Base-by-base conservation (phyloP, 805 yeast genomes). In the Yarrowia sp. region DNA sequence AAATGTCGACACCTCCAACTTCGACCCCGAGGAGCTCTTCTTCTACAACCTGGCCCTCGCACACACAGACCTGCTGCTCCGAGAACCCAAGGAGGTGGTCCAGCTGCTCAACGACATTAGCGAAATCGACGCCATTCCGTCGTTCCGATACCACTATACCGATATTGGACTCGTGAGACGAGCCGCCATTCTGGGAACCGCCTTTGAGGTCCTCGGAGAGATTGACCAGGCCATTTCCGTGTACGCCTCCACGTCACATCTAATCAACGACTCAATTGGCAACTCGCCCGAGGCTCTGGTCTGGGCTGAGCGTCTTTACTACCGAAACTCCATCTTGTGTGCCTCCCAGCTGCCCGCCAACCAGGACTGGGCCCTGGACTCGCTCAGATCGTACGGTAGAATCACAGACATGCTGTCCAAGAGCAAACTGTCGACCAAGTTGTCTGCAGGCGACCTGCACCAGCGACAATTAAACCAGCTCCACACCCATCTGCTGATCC, bases 261-360 rank as follows among this genome's bases (percentile, higher is more conserved):
- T 52, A 43, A 55, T 64, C 19, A 64, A 58, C 52, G 64, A 52
- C 34, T 20, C 60, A 30, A 39, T 60, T 24, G 73, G 79, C 7
- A 49, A 73, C 14, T 80, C 78, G 1, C 76, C 79, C 13, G 84
- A 82, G 71, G 74, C 73, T 2, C 76, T 80, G 78, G 78, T 79
- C 68, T 81, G 82, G 81, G 71, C 71, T 47, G 81, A 80, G 74
- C 72, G 82, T 68, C 68, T 81, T 40, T 77, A 75, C 52, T 68
- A 68, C 44, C 50, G 72, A 52, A 71, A 65, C 64, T 61, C 68
- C 24, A 47, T 40, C 8, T 67, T 70, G 38, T 69, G 69, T 10
- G 70, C 69, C 4, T 38, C 70, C 13, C 49, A 42, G 53, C 46
- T 34, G 52, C 69, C 60, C 10, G 52, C 69, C 14, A 58, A 70